A percentile compares a stretch with the other conserved stretches of the same genome.
These are phyloP conservation scores for Neurospora sublineolata DNA, from an alignment of 495 filamentous ascomycete genomes.

Conservation along the genomic window DNA sequence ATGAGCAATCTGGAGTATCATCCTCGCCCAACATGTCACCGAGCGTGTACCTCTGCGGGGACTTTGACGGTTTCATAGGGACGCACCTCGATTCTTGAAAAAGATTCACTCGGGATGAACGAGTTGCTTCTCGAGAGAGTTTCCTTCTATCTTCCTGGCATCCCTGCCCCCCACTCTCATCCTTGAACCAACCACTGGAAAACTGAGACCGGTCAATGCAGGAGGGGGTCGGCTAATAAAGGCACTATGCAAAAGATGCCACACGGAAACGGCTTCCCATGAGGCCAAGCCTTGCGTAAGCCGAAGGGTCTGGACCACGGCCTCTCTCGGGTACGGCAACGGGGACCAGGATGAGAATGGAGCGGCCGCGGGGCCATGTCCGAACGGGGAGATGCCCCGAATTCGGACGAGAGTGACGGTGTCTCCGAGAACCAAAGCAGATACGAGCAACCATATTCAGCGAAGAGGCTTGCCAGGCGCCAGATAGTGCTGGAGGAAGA, in stretches of 20 bases:
- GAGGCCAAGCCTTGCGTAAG: slow-evolving; percentile 3
- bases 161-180: background rate
- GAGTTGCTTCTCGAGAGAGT: background rate
- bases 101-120: background rate
- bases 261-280: background rate
- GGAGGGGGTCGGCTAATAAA: slow-evolving; percentile 11
- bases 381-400: slow-evolving; percentile 10
- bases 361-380: slow-evolving; percentile 15
- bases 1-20: background rate
- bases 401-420: background rate
- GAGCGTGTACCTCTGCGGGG: background rate
- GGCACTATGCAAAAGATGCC: slow-evolving; percentile 10
- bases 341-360: slow-evolving; percentile 1
- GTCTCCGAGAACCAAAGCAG: background rate
- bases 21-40: background rate
- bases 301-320: background rate
- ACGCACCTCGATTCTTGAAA: background rate
- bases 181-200: slow-evolving; percentile 12
- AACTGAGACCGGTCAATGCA: slow-evolving; percentile 17
- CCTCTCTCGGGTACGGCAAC: background rate
- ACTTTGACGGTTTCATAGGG: background rate
- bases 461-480: background rate
- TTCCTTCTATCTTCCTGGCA: background rate
- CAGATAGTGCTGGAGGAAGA: background rate
- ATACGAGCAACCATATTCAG: background rate